Evolutionary conservation across 2,329 filamentous ascomycete genomes (phyloP), one percentile per base, ranked within the genome.

Genomic region (Penicillium crustosum): DNA sequence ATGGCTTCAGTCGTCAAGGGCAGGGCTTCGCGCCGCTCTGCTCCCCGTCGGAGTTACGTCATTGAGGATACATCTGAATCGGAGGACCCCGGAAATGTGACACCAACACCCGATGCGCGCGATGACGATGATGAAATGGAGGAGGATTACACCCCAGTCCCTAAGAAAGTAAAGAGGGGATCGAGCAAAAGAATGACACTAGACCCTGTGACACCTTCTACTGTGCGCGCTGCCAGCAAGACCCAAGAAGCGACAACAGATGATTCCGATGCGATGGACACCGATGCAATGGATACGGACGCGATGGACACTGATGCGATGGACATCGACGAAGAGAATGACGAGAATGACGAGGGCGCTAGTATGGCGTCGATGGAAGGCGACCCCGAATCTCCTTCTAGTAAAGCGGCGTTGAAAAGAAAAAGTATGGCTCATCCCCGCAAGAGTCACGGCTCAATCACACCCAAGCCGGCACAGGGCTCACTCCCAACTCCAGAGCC

Each of bases 1-100:
- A 77, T 77, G 75, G 68, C 74, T 60, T 75, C 75, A 53, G 66
- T 74, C 63, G 69, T 74, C 52, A 73, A 72, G 63, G 71, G 81
- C 45, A 80, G 87, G 64, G 82, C 86, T 12, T 82, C 83, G 55
- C 81, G 87, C 70, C 81, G 86, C 55, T 82, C 80, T 49, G 82
- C 83, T 43, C 75, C 89, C 52, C 85, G 91, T 70, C 86, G 88
- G 67, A 89, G 87, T 66, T 85, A 89, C 50, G 82, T 95, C 48
- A 79, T 93, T 59, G 91, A 95, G 64, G 91, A 85, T 21, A 83
- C 86, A 25, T 91, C 93, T 42, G 91, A 95, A 58, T 89, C 91
- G 56, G 86, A 89, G 62, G 80, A 85, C 54, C 76, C 82, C 39
- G 79, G 84, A 66, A 78, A 77, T 62, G 70, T 75, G 41, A 78